phyloP scores from a whole-genome alignment of 106 monocot species.

The Vanilla planifolia region DNA sequence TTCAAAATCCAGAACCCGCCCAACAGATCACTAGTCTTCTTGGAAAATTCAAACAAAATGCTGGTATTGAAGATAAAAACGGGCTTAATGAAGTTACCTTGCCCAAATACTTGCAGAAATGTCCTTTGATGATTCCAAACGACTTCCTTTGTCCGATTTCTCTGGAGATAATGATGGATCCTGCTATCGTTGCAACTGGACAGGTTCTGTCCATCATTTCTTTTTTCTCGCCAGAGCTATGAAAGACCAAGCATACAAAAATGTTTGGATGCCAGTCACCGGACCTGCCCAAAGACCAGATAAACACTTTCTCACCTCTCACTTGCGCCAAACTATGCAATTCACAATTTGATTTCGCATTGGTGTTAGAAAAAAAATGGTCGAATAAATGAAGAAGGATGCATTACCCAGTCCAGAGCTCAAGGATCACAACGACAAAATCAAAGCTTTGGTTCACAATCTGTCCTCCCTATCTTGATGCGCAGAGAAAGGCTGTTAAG shows the following conservation, averaged over 20 bases:
- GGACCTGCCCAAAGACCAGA: constrained; percentile 2
- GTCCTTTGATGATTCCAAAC: constrained; percentile 39
- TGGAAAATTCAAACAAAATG: constrained; percentile 32
- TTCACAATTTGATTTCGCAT: constrained; percentile 9
- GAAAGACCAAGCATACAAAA: constrained; percentile 9
- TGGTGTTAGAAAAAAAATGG: constrained; percentile 7
- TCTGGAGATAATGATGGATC: constrained; percentile 68
- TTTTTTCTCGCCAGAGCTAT: constrained; percentile 21
- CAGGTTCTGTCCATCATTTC: constrained; percentile 28
- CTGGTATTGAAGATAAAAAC: constrained; percentile 29
- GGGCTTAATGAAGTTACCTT: constrained; percentile 17
- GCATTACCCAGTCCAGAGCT: neutral
- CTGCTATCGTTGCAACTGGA: constrained; percentile 66
- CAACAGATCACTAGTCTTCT: constrained; percentile 36
- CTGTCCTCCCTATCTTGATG: constrained; percentile 6
- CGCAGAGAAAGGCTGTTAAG: constrained; percentile 1
- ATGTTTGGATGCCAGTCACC: constrained; percentile 9
- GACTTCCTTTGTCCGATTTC: constrained; percentile 80
- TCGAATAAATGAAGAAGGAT: constrained; percentile 1
- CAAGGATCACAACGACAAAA: neutral
- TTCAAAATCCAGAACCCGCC: constrained; percentile 13
- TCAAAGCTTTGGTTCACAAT: neutral
- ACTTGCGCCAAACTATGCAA: constrained; percentile 6
- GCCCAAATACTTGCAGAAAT: constrained; percentile 29
- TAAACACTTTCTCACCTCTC: constrained; percentile 5